Evolutionary conservation across 169 alveolate species (phyloP).

Genomic region (Neospora caninum): DNA sequence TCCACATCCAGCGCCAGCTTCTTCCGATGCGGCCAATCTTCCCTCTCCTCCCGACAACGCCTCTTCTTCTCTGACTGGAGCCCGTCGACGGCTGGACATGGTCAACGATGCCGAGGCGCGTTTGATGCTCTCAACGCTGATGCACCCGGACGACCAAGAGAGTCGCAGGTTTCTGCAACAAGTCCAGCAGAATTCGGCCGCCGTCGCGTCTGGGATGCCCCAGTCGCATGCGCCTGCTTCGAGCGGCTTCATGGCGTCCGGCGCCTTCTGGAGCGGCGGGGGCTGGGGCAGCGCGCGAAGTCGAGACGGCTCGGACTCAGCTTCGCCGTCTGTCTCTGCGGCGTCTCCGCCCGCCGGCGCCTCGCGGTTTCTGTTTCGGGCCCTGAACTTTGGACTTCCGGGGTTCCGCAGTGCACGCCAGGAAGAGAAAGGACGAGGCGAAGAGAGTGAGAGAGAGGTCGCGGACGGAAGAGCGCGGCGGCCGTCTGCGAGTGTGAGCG

Average conservation of each 20-base stretch:
- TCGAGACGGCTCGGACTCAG: neutral
- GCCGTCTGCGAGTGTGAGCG: neutral
- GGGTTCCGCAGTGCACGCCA: neutral
- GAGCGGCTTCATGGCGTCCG: neutral
- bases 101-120: constrained; percentile 4
- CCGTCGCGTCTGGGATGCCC: neutral
- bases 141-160: constrained; percentile 42
- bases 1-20: neutral
- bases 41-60: neutral
- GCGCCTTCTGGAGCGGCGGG: neutral
- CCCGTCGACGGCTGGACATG: constrained; percentile 12
- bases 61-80: neutral
- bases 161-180: constrained; percentile 32
- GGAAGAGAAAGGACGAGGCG: neutral
- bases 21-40: neutral
- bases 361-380: neutral
- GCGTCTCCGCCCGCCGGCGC: constrained; percentile 2
- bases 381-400: constrained; percentile 4
- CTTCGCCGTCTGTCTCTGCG: neutral
- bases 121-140: constrained; percentile 13
- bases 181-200: constrained; percentile 13
- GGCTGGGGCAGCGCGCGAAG: neutral
- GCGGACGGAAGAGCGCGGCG: neutral
- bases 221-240: neutral
- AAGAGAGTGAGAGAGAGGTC: neutral